Evolutionary conservation across 306 rosid genomes (phyloP).

Genomic region (Cucumis sativus): DNA sequence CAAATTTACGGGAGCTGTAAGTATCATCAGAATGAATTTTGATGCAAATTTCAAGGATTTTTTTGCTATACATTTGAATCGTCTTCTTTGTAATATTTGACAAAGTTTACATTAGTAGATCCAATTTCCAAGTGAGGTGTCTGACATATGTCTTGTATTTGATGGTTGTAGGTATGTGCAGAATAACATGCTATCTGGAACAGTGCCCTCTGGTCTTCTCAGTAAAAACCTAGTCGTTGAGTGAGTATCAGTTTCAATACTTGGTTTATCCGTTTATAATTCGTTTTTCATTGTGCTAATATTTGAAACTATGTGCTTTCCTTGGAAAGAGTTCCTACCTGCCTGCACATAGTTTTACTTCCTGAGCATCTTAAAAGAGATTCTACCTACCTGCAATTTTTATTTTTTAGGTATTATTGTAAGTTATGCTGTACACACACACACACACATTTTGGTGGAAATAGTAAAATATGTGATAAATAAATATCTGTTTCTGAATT

Average conservation of each 20-base stretch:
- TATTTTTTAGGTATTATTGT: background rate
- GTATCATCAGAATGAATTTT: conserved; percentile 15
- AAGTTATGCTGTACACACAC: background rate
- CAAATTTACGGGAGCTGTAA: conserved; percentile 78
- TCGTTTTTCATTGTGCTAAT: background rate
- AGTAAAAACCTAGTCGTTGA: conserved; percentile 35
- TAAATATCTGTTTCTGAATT: background rate
- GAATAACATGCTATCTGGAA: conserved; percentile 73
- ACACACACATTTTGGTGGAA: background rate
- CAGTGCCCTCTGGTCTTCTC: conserved; percentile 50
- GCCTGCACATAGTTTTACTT: background rate
- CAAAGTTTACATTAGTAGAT: background rate
- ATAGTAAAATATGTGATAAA: background rate
- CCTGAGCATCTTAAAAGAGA: background rate
- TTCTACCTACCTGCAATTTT: background rate
- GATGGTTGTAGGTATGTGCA: conserved; percentile 60
- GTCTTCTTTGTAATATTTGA: background rate
- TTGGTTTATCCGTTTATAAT: background rate
- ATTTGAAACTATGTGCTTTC: background rate
- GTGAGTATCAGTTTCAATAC: conserved; percentile 38
- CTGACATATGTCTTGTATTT: conserved; percentile 11
- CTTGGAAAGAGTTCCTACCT: background rate
- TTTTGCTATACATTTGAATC: background rate
- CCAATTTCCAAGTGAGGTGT: background rate
- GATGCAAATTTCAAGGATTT: background rate